Percentiles rank a stretch among this genome's conserved stretches.
These are phyloP conservation scores for Talaromyces sp. DNA, from an alignment of 2,329 filamentous ascomycete genomes.

Conservation along the genomic window DNA sequence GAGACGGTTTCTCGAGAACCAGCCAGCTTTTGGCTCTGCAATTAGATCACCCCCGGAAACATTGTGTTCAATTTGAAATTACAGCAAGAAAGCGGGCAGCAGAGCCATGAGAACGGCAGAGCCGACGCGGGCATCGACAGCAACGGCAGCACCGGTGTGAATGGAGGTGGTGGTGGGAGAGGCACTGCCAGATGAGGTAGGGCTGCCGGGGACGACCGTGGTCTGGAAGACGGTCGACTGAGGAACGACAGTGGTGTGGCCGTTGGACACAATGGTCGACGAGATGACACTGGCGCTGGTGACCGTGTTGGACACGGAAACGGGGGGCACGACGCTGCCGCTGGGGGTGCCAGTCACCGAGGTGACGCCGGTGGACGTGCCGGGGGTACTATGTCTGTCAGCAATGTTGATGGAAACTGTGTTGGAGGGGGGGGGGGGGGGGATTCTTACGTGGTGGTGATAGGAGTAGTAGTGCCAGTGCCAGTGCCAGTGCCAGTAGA, in stretches of 20 bases:
- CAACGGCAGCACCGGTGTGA: slow-evolving; percentile 1
- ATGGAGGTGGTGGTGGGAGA: slow-evolving; percentile 2
- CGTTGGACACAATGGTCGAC: slow-evolving; percentile 5
- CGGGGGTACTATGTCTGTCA: background rate
- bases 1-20: background rate
- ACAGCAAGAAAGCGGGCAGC: slow-evolving; percentile 7
- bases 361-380: background rate
- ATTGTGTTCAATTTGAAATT: background rate
- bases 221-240: slow-evolving; percentile 10
- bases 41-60: background rate
- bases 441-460: background rate
- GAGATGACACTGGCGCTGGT: slow-evolving; percentile 9
- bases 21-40: background rate
- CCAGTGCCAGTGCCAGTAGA: slow-evolving; percentile 1
- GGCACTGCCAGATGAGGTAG: background rate
- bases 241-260: slow-evolving; percentile 3
- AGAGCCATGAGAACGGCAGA: slow-evolving; percentile 1
- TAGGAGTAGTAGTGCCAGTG: slow-evolving; percentile 4
- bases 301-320: slow-evolving; percentile 6
- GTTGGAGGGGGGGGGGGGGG: too few relatives aligned
- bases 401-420: background rate
- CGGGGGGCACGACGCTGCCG: slow-evolving; percentile 2
- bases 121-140: background rate
- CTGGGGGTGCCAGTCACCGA: background rate
- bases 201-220: slow-evolving; percentile 7